Evolutionary conservation across 768 basidiomycete genomes (phyloP), one percentile per base, ranked within the genome.

Genomic region (Cyclocybe cylindracea): DNA sequence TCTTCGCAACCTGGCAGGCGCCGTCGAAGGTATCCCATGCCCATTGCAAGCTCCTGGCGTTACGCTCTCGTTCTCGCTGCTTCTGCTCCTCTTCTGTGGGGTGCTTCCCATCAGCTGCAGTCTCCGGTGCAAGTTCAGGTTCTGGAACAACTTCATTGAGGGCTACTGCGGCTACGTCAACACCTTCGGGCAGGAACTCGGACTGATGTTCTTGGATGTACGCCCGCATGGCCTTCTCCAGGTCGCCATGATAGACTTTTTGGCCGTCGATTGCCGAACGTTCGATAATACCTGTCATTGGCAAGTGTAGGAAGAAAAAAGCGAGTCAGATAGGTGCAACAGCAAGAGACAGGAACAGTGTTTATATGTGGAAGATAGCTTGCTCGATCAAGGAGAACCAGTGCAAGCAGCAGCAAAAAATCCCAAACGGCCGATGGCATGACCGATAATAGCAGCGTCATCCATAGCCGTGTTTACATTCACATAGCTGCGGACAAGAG

Each of bases 241-340:
- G 79, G 39, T 92, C 94, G 7, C 66, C 63, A 65, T 97, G 92
- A 62, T 94, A 96, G 32, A 78, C 73, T 67, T 87, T 94, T 64
- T 98, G 96, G 4, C 96, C 96, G 10, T 96, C 94, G 33, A 98
- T 85, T 9, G 84, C 87, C 2, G 91, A 92, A 56, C 81, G 85
- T 66, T 98, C 95, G 57, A 98, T 98, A 58, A 99, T 91, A 48
- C 92, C 95, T 96, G 18, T 14, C 24, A 24, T 11, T n/a, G 32
- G 29, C 24, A 31, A 16, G 16, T 16, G 16, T 16, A 16, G 16
- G 16, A 37, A 31, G 31, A 39, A 48, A 42, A 51, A 38, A 34
- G 7, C 24, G 36, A 33, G 19, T 34, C 24, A 18, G n/a, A 37
- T 40, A 39, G 16, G 36, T 13, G 1, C 61, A 5, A 29, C 3